Evolutionary conservation across 1,284 basidiomycete species (phyloP).

Genomic region (Rhodotorula sp.): DNA sequence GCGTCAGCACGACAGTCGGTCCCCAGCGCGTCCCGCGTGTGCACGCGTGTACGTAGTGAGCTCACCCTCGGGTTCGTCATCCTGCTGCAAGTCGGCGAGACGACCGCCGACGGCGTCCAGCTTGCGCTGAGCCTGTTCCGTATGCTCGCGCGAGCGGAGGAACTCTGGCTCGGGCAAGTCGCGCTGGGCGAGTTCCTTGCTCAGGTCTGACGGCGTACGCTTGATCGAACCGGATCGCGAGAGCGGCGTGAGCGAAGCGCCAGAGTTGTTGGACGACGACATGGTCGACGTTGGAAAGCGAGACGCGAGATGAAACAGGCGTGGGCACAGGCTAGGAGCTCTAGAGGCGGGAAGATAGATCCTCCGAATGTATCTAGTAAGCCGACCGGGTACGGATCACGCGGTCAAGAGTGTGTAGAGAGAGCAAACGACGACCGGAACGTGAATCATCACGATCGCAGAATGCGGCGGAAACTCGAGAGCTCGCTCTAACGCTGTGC

Average conservation of each 20-base stretch:
- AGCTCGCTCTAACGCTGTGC: too few relatives aligned
- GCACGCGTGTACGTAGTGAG: background rate
- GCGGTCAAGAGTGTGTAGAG: too few relatives aligned
- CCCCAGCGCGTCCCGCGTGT: background rate
- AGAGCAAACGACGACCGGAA: too few relatives aligned
- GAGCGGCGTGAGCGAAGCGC: conserved; percentile 5
- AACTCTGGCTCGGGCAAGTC: conserved; percentile 42
- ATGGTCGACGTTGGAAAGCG: background rate
- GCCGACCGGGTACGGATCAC: too few relatives aligned
- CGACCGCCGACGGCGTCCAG: conserved; percentile 20
- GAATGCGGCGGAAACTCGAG: too few relatives aligned
- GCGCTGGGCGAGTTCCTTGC: conserved; percentile 35
- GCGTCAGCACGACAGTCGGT: background rate
- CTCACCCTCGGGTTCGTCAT: conserved; percentile 39
- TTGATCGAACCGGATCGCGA: conserved; percentile 30
- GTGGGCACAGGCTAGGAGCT: too few relatives aligned
- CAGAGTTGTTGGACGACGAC: conserved; percentile 2
- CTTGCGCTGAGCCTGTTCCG: conserved; percentile 15
- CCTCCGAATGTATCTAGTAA: too few relatives aligned
- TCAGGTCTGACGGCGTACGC: conserved; percentile 40
- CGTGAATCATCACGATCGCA: too few relatives aligned
- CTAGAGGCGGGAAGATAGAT: too few relatives aligned
- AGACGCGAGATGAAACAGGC: too few relatives aligned
- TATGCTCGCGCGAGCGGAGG: conserved; percentile 31
- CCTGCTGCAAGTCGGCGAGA: conserved; percentile 18